Base-by-base conservation (phyloP, 139 green algal species). In the Volvox africanus region DNA sequence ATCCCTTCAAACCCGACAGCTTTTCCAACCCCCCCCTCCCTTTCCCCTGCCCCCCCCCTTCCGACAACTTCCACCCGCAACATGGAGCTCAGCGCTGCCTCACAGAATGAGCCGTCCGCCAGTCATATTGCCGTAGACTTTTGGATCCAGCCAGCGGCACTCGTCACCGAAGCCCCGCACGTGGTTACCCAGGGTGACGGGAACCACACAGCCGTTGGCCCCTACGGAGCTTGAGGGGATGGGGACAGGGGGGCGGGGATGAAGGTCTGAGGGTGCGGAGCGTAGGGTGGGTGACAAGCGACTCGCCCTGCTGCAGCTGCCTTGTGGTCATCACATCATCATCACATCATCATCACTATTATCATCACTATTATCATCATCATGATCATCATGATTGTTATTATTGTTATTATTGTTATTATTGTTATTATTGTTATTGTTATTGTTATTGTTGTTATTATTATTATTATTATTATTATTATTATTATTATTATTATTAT, bases 91-190 rank as follows among this genome's bases (percentile, higher is more conserved):
- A 2, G 11, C 81, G 30, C 61, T 19, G 17, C 0, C 83, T 80
- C 65, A 88, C 83, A 86, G 28, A 16, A 88, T 80, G 83, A 68
- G 17, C 14, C 33, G 21, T n/a, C 67, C 68, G 2, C 36, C 24
- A 17, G 24, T 55, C 19, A 67, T 9, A 26, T 28, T 2, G 33
- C 69, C 12, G 36, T 80, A 88, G 0, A 37, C 67, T 17, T 36
- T 19, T 17, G 28, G 67, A 37, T 88, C 24, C 6, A 88, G 16
- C 83, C 83, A 88, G 24, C 83, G 83, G 24, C 35, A 67, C 83
- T 80, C 67, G 83, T 88, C 83, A 0, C 67, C 35, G 26, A 88
- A 80, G 24, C 62, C 68, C 26, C 33, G 33, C 36, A 88, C 67
- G 36, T 88, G 83, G 1, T 33, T 30, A 37, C 68, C 68, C 26